Conservation (phyloP, 345 rosid species). For the Stellera chamaejasme region DNA sequence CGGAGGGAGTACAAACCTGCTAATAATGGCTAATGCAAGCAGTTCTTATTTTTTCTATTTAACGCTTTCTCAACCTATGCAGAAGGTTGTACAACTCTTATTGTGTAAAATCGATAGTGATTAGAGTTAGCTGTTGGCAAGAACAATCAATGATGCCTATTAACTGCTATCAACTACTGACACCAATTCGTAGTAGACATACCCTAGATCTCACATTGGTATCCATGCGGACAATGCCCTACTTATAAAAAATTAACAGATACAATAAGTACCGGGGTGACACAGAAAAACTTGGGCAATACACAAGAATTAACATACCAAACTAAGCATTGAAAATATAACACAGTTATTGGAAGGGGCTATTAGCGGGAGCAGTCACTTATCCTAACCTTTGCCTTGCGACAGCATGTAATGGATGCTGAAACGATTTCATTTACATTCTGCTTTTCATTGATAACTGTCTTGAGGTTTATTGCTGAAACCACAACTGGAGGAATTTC, state of each 20-base stretch:
- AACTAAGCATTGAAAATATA: neutral
- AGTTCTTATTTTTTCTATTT: too few relatives aligned
- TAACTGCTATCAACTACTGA: too few relatives aligned
- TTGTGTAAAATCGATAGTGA: too few relatives aligned
- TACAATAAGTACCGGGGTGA: neutral
- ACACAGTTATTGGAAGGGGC: neutral
- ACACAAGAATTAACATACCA: too few relatives aligned
- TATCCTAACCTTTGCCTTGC: conserved; percentile 82
- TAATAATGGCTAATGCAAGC: too few relatives aligned
- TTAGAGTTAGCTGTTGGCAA: too few relatives aligned
- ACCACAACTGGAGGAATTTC: conserved; percentile 86
- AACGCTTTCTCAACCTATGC: too few relatives aligned
- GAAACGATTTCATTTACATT: conserved; percentile 79
- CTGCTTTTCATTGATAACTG: conserved; percentile 71
- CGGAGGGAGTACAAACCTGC: too few relatives aligned
- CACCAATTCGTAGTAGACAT: too few relatives aligned
- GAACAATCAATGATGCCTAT: too few relatives aligned
- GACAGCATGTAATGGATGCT: conserved; percentile 87
- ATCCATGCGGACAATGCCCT: neutral
- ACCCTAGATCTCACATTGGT: conserved; percentile 1
- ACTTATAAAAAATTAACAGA: neutral
- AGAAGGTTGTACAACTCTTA: too few relatives aligned
- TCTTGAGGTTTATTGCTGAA: conserved; percentile 88
- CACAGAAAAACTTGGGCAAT: neutral
- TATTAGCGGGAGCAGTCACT: conserved; percentile 10